Evolutionary conservation across 1,139 yeast genomes (phyloP), one percentile per base, ranked within the genome.

Genomic region (Candida pseudoviswanathii): DNA sequence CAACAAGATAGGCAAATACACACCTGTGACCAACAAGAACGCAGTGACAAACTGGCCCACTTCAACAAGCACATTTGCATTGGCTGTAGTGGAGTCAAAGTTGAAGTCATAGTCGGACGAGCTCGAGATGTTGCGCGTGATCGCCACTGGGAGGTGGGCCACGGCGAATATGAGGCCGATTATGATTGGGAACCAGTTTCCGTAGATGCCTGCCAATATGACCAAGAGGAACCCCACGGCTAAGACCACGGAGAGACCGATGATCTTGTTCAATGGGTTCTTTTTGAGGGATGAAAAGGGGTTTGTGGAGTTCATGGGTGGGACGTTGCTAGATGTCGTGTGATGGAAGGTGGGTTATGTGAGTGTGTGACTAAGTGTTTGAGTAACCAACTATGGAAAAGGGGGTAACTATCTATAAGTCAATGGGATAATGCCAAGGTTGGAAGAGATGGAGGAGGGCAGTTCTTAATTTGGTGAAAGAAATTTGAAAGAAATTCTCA

Each of bases 151-250:
- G 39, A 87, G 59, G 52, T 90, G 91, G 2, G 96, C 94, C 40
- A 83, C 61, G 38, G 84, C 74, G 62, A 70, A 80, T 45, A 66
- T 67, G 51, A 74, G 61, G 56, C 85, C 85, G 53, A 81, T 80
- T 43, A 84, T 71, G 39, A 86, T 74, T 2, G 96, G 95, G 56
- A 81, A 75, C 96, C 96, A 89, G 64, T 86, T 87, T 47, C 87
- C 86, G 62, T 77, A 84, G 21, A 87, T 73, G 25, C 92, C 89
- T 11, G 95, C 89, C 22, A 89, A 75, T n/a, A 89, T 84, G 45
- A 88, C 85, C 51, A 88, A 73, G 42, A 89, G 78, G 58, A 89
- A 89, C 9, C 96, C 96, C 63, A 85, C 74, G 1, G 96, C 89
- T 43, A 89, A 75, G 37, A 88, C 83, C 41, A 86, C 75, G 22